A percentile compares a stretch with the other conserved stretches of the same genome.
Conservation (phyloP, 2,329 filamentous ascomycete genomes). For the Corniculantispora saksenae region DNA sequence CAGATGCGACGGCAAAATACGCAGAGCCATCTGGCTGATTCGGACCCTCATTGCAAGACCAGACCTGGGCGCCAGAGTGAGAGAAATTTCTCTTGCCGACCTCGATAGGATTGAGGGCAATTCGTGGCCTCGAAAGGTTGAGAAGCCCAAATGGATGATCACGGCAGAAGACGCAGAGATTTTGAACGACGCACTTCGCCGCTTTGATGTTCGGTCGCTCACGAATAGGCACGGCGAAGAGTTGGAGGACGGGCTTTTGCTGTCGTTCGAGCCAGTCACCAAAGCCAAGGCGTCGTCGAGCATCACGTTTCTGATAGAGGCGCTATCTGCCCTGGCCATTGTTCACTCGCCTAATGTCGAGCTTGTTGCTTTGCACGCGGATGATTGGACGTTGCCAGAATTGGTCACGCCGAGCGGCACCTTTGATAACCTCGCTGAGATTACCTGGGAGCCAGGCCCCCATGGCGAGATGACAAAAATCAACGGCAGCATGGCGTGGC, state of each 20-base stretch:
- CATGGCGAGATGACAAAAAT: neutral
- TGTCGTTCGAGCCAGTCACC: neutral
- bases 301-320: neutral
- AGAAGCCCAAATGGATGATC: neutral
- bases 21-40: neutral
- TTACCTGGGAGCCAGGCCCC: neutral
- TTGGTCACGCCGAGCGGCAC: neutral
- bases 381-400: neutral
- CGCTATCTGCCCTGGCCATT: neutral
- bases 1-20: neutral
- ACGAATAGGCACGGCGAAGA: neutral
- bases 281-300: neutral
- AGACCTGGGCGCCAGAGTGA: neutral
- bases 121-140: neutral
- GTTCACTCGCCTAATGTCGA: neutral
- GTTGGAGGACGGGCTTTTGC: neutral
- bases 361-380: neutral
- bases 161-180: neutral
- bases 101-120: neutral
- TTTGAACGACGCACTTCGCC: neutral
- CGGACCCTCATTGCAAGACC: neutral
- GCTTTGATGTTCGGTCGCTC: neutral
- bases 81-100: neutral
- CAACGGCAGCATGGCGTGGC: neutral
- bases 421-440: neutral